phyloP scores from a whole-genome alignment of 495 filamentous ascomycete genomes.

The Massariosphaeria phaeospora region DNA sequence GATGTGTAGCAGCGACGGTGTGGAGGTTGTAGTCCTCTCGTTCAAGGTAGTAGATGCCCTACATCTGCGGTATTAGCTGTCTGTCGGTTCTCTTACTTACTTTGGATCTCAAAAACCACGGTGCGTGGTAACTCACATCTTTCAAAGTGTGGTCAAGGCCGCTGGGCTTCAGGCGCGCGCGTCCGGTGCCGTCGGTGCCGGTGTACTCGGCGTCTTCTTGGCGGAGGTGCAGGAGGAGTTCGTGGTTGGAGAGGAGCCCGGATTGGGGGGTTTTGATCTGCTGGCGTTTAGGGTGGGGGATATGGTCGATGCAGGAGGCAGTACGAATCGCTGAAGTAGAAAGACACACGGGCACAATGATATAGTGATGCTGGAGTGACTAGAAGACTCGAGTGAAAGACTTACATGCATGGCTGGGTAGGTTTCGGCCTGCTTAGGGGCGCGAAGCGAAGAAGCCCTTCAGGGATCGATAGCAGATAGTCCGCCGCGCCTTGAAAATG shows the following conservation, averaged over 20 bases:
- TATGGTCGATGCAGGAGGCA: no score
- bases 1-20: constrained; percentile 1
- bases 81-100: no score
- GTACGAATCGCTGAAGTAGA: not conserved
- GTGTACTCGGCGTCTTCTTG: constrained; percentile 20
- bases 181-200: constrained; percentile 14
- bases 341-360: not conserved
- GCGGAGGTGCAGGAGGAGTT: constrained; percentile 27
- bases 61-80: no score
- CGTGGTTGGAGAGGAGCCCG: constrained; percentile 30
- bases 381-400: not conserved
- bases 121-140: constrained; percentile 29
- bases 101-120: no score
- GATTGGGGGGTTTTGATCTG: constrained; percentile 31
- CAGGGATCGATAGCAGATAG: no score
- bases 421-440: no score
- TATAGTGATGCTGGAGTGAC: not conserved
- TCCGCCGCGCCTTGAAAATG: no score
- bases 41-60: constrained; percentile 19
- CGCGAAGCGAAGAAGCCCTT: no score
- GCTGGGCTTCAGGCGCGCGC: constrained; percentile 4
- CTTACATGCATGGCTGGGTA: constrained; percentile 8
- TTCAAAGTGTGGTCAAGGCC: constrained; percentile 10
- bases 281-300: no score
- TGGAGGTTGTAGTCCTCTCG: not conserved